A percentile compares a stretch with the other conserved stretches of the same genome.
Conservation (phyloP, 176 grass and related monocot species). For the Metroxylon sagu region DNA sequence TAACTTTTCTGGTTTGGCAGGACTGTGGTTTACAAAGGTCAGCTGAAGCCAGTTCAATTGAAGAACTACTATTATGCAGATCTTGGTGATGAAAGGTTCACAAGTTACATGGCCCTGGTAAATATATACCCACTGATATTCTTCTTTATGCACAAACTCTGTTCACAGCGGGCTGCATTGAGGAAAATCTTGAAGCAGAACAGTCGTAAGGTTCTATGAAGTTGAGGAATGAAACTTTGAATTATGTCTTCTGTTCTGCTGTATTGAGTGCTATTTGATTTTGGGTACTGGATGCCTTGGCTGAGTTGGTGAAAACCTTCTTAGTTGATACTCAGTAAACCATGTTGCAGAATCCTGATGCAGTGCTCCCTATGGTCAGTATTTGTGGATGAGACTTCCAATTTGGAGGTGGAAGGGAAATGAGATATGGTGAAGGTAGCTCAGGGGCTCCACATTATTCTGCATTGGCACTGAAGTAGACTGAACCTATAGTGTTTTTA, state of each 20-base stretch:
- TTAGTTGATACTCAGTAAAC: conserved; percentile 69
- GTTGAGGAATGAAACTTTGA: conserved; percentile 40
- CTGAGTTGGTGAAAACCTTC: conserved; percentile 47
- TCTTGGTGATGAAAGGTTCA: conserved; percentile 88
- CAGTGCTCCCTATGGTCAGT: conserved; percentile 78
- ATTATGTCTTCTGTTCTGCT: conserved; percentile 37
- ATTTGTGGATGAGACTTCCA: conserved; percentile 61
- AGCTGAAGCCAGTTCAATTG: conserved; percentile 78
- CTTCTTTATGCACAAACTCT: conserved; percentile 35
- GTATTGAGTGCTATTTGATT: conserved; percentile 45
- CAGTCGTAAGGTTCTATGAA: conserved; percentile 38
- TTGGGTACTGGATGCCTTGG: conserved; percentile 51
- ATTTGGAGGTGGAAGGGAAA: conserved; percentile 65
- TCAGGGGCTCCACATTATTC: conserved; percentile 54
- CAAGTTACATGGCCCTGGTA: conserved; percentile 98
- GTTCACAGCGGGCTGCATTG: conserved; percentile 30
- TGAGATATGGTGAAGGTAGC: conserved; percentile 65
- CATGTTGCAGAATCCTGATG: conserved; percentile 97
- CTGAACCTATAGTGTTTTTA: conserved; percentile 11
- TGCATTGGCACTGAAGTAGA: conserved; percentile 54
- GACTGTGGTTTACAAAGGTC: conserved; percentile 95
- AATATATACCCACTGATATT: conserved; percentile 48
- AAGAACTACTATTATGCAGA: conserved; percentile 87
- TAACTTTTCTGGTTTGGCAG: conserved; percentile 37
- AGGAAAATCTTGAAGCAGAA: conserved; percentile 37